Evolutionary conservation across 352 stramenopile genomes (phyloP).

Genomic region (Phytophthora palmivora): DNA sequence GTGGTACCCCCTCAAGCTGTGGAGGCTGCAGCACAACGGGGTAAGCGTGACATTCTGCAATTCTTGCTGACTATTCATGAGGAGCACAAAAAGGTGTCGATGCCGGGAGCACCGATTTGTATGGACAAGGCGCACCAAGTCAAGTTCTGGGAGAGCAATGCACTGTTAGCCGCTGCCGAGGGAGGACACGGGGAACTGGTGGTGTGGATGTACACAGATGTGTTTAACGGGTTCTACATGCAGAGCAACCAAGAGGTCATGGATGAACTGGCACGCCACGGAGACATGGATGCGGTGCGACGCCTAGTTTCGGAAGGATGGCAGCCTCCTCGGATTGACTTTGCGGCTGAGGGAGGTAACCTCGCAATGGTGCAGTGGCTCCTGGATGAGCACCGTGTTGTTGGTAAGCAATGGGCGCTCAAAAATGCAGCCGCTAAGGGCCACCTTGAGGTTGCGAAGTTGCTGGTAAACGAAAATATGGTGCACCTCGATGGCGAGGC

Average conservation of each 20-base stretch:
- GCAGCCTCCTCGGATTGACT: conserved; percentile 29
- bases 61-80: conserved; percentile 25
- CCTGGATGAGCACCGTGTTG: conserved; percentile 7
- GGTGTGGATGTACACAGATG: conserved; percentile 30
- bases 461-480: conserved; percentile 20
- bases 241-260: conserved; percentile 33
- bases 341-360: conserved; percentile 33
- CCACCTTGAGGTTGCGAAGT: conserved; percentile 33
- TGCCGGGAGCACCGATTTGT: conserved; percentile 6
- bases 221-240: conserved; percentile 33
- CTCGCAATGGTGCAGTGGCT: conserved; percentile 33
- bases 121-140: conserved; percentile 23
- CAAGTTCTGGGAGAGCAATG: conserved; percentile 42
- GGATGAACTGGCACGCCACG: conserved; percentile 27
- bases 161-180: conserved; percentile 24
- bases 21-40: conserved; percentile 21
- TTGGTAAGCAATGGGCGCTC: conserved; percentile 24
- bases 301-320: conserved; percentile 18
- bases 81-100: conserved; percentile 20
- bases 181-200: conserved; percentile 30
- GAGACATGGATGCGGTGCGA: conserved; percentile 15
- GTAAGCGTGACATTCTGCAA: conserved; percentile 22
- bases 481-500: conserved; percentile 26
- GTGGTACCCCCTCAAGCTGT: conserved; percentile 24
- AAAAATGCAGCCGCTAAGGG: conserved; percentile 32